Evolutionary conservation across 108 stramenopile genomes (phyloP).

Genomic region (Stephanodiscus minutulus): DNA sequence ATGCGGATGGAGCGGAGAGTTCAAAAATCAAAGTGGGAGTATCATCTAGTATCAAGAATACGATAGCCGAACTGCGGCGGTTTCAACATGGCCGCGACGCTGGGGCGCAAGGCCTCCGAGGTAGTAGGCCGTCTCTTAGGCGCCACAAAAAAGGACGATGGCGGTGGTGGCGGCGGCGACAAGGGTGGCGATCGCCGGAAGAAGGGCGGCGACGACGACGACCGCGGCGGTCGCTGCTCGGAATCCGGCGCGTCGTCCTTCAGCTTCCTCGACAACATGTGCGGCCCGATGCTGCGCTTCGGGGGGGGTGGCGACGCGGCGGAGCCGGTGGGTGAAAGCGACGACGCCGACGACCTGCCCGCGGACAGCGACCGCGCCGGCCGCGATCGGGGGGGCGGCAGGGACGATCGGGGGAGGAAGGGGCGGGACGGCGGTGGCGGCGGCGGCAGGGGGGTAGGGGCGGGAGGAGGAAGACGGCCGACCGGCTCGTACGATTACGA

Average conservation of each 20-base stretch:
- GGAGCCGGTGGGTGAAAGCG: neutral
- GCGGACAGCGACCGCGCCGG: neutral
- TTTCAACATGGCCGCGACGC: neutral
- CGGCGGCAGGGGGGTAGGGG: neutral
- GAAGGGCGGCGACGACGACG: slow-evolving; percentile 10
- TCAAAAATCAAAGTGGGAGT: too few relatives aligned
- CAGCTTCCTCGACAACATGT: slow-evolving; percentile 47
- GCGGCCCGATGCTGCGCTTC: slow-evolving; percentile 41
- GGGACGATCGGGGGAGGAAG: slow-evolving; percentile 1
- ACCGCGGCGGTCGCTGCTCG: slow-evolving; percentile 1
- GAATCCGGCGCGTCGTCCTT: neutral
- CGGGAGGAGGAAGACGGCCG: slow-evolving; percentile 32
- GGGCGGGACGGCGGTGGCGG: neutral
- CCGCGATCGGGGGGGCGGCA: neutral
- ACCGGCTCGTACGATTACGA: slow-evolving; percentile 40
- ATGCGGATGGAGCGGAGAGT: too few relatives aligned
- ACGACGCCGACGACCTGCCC: slow-evolving; percentile 32
- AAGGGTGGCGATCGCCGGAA: neutral
- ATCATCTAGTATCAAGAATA: too few relatives aligned
- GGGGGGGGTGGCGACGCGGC: slow-evolving; percentile 12
- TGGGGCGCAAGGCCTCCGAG: slow-evolving; percentile 23
- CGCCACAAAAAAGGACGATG: neutral
- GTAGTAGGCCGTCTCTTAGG: neutral
- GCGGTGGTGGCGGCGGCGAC: neutral
- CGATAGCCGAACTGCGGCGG: too few relatives aligned